These are phyloP conservation scores for Metschnikowia borealis DNA, from an alignment of 805 yeast species.

Conservation along the genomic window DNA sequence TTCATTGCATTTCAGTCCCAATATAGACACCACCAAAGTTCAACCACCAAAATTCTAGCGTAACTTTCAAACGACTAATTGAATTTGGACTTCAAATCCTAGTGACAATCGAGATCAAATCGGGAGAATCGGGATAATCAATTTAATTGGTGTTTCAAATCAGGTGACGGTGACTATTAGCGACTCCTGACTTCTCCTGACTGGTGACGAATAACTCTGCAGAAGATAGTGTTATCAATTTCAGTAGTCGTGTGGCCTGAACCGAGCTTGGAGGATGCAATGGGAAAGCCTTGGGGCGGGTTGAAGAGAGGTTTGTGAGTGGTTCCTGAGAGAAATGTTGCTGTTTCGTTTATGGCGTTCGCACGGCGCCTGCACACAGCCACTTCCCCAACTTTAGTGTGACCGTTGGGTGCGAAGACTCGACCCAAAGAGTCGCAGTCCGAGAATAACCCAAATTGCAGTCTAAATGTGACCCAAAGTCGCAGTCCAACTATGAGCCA, in stretches of 20 bases:
- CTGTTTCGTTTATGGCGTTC: slow-evolving; percentile 4
- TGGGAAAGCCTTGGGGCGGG: not conserved
- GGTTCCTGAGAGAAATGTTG: not conserved
- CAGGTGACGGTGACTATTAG: too few species aligned
- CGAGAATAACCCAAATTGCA: not conserved
- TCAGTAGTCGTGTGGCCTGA: too few species aligned
- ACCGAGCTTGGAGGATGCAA: not conserved
- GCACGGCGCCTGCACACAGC: slow-evolving; percentile 1
- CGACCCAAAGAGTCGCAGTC: not conserved
- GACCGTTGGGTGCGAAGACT: slow-evolving; percentile 4
- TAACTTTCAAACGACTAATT: too few species aligned
- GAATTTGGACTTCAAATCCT: too few species aligned
- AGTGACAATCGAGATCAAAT: too few species aligned
- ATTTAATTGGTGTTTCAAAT: too few species aligned
- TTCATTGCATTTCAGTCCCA: slow-evolving; percentile 15
- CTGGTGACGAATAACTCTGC: too few species aligned
- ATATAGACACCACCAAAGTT: not conserved
- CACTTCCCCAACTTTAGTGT: slow-evolving; percentile 2
- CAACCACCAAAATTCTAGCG: too few species aligned
- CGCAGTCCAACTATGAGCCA: not conserved
- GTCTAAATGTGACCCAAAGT: not conserved
- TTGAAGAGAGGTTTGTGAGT: not conserved
- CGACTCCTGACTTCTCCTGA: too few species aligned
- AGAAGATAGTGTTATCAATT: too few species aligned
- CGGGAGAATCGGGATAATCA: too few species aligned